Conservation (phyloP, 116 monocot genomes). For the Cymodocea nodosa region DNA sequence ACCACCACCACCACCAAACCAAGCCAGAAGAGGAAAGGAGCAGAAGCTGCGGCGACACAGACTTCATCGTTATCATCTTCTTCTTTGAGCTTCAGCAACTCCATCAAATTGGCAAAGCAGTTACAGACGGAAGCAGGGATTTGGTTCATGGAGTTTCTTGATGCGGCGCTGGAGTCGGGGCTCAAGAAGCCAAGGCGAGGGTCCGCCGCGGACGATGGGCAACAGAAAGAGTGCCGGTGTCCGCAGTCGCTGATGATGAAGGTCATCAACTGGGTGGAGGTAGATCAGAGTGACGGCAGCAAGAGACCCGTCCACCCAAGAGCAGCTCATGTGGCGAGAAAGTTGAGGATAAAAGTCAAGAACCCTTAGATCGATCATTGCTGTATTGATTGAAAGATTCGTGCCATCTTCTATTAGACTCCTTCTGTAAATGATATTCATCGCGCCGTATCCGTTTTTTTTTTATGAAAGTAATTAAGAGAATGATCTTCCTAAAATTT, state of each 20-base stretch:
- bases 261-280: constrained; percentile 90
- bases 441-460: too few species aligned
- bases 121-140: constrained; percentile 51
- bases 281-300: constrained; percentile 54
- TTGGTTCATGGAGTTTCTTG: constrained; percentile 93
- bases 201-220: not conserved
- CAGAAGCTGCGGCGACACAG: not conserved
- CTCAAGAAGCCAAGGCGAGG: constrained; percentile 43
- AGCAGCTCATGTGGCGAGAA: constrained; percentile 66
- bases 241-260: constrained; percentile 63
- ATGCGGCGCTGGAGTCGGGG: constrained; percentile 51
- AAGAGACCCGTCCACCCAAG: constrained; percentile 58
- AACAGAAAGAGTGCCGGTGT: constrained; percentile 10
- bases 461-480: too few species aligned
- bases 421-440: not conserved
- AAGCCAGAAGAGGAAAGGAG: constrained; percentile 7
- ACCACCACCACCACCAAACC: not conserved
- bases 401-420: not conserved
- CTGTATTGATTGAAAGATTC: too few species aligned
- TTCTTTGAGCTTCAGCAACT: constrained; percentile 19
- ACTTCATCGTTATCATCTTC: too few species aligned
- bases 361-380: constrained; percentile 57
- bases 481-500: too few species aligned
- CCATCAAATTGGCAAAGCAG: constrained; percentile 56
- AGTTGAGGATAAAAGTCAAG: constrained; percentile 86